These are phyloP conservation scores for Syncephalastrum sp. DNA, from an alignment of 371 early-diverging fungal species.

Conservation along the genomic window DNA sequence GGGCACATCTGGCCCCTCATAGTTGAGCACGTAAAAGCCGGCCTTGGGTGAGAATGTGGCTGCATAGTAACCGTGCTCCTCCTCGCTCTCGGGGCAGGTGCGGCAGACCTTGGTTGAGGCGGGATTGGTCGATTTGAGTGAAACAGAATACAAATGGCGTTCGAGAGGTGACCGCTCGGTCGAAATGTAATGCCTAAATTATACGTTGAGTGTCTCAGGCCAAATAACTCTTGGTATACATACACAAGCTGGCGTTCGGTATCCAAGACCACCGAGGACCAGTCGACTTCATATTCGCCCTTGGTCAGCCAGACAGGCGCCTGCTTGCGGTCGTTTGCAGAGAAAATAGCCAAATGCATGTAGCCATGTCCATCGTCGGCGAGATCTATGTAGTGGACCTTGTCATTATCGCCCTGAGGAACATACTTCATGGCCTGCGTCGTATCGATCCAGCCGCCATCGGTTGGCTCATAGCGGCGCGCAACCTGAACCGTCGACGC, in stretches of 20 bases:
- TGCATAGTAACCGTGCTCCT: conserved; percentile 67
- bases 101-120: conserved; percentile 32
- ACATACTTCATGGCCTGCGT: conserved; percentile 48
- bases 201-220: neutral
- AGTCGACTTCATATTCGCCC: conserved; percentile 85
- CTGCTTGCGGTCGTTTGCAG: conserved; percentile 28
- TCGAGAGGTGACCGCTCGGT: conserved; percentile 78
- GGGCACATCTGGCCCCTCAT: conserved; percentile 89
- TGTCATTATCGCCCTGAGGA: conserved; percentile 31
- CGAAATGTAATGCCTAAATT: conserved; percentile 58
- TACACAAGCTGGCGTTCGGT: conserved; percentile 55
- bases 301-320: conserved; percentile 76
- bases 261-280: conserved; percentile 64
- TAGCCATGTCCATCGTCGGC: conserved; percentile 73
- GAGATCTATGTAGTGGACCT: conserved; percentile 77
- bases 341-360: conserved; percentile 81
- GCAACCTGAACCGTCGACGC: conserved; percentile 36
- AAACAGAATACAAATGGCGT: conserved; percentile 70
- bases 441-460: conserved; percentile 77
- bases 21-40: conserved; percentile 72
- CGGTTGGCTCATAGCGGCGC: conserved; percentile 56
- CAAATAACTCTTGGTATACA: conserved; percentile 8
- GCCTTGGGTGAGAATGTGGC: conserved; percentile 75
- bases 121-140: conserved; percentile 15
- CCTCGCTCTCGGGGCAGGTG: conserved; percentile 37